These are phyloP conservation scores for Trypanosoma caninum DNA, from an alignment of 208 protist species.

Conservation along the genomic window DNA sequence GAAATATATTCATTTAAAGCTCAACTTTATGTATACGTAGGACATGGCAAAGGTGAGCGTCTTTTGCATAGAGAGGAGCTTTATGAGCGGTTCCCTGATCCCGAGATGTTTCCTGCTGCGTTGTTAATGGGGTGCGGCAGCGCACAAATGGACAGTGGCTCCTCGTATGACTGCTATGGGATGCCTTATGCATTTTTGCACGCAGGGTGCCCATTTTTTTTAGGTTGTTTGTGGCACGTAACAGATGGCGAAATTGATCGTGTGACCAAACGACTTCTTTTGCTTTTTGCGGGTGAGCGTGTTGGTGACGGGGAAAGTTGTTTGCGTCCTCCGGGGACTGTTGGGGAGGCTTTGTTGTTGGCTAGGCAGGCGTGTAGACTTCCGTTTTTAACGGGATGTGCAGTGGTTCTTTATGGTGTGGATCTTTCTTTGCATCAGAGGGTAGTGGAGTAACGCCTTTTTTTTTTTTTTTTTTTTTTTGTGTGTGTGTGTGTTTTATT, in stretches of 20 bases:
- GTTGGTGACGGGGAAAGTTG: neutral
- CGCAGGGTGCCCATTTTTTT: conserved; percentile 45
- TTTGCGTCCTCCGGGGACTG: neutral
- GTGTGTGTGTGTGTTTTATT: neutral
- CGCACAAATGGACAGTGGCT: conserved; percentile 37
- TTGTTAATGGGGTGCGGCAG: conserved; percentile 86
- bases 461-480: neutral
- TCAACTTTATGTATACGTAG: conserved; percentile 59
- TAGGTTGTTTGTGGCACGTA: conserved; percentile 79
- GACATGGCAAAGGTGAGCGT: conserved; percentile 60
- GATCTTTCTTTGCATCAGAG: conserved; percentile 29
- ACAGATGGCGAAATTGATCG: conserved; percentile 78
- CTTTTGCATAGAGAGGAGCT: conserved; percentile 34
- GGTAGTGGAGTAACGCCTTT: neutral
- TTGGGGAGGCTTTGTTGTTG: conserved; percentile 50
- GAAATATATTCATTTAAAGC: conserved; percentile 22
- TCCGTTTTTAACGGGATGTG: conserved; percentile 49
- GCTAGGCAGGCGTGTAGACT: conserved; percentile 46
- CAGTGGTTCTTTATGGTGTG: conserved; percentile 58
- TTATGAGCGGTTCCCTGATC: conserved; percentile 46
- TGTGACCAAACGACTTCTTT: conserved; percentile 46
- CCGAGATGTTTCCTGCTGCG: conserved; percentile 15
- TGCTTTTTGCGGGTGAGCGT: neutral
- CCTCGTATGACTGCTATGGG: conserved; percentile 41
- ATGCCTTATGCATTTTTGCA: conserved; percentile 76